These are phyloP conservation scores for Porogramme epimiltina DNA, from an alignment of 1,284 basidiomycete species.

Conservation along the genomic window DNA sequence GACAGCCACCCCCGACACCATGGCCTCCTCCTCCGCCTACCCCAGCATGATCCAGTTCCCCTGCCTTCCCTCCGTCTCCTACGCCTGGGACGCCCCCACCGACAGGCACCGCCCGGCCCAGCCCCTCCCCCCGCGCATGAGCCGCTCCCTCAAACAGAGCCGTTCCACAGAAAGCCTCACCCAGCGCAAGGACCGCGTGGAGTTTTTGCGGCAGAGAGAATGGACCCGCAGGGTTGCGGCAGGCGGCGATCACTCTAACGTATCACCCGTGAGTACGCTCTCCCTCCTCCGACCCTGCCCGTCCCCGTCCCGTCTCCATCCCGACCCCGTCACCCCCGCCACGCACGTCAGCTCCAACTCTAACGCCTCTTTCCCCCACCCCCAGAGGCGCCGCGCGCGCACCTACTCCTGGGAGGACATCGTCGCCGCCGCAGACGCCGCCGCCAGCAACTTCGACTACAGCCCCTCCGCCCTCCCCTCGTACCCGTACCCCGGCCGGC, in stretches of 20 bases:
- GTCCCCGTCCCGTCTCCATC: slow-evolving; percentile 1
- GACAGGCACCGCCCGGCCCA: slow-evolving; percentile 6
- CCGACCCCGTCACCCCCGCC: neutral
- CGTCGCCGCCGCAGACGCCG: slow-evolving; percentile 17
- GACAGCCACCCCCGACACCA: neutral
- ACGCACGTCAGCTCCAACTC: neutral
- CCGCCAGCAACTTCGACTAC: slow-evolving; percentile 13
- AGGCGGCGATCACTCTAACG: slow-evolving; percentile 29
- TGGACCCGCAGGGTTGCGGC: slow-evolving; percentile 34
- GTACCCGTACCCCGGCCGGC: slow-evolving; percentile 8
- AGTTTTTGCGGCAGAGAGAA: slow-evolving; percentile 36
- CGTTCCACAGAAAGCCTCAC: slow-evolving; percentile 28
- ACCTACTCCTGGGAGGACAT: slow-evolving; percentile 28
- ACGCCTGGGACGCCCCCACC: slow-evolving; percentile 7
- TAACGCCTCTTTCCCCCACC: neutral
- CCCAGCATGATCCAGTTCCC: slow-evolving; percentile 22
- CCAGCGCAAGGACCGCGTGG: slow-evolving; percentile 32
- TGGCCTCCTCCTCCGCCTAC: slow-evolving; percentile 13
- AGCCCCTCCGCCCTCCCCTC: slow-evolving; percentile 11
- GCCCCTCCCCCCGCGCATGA: slow-evolving; percentile 4
- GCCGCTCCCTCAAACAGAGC: slow-evolving; percentile 19
- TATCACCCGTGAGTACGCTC: slow-evolving; percentile 16
- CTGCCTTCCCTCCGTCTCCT: slow-evolving; percentile 10
- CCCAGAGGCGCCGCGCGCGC: slow-evolving; percentile 19
- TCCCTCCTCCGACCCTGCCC: slow-evolving; percentile 4